Percentiles rank a stretch among this genome's conserved stretches.
phyloP scores from a whole-genome alignment of 306 rosid genomes.

The Lathyrus tuberosus region DNA sequence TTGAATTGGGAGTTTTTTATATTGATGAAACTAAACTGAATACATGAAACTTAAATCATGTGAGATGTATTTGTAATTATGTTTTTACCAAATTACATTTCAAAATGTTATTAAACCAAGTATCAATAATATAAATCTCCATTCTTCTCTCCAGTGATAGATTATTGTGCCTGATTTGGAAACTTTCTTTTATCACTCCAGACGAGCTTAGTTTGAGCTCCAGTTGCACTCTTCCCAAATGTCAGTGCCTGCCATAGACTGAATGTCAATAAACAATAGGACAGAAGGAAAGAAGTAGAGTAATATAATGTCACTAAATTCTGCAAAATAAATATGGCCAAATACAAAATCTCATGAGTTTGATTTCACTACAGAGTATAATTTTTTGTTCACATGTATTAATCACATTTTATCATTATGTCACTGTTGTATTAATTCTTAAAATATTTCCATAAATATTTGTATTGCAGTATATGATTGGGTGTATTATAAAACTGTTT shows the following conservation, averaged over 20 bases:
- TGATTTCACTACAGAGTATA: neutral
- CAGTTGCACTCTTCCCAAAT: conserved; percentile 62
- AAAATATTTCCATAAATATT: too few relatives aligned
- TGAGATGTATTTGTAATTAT: conserved; percentile 24
- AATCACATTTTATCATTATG: neutral
- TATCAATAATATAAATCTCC: conserved; percentile 34
- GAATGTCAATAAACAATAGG: conserved; percentile 31
- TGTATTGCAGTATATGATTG: too few relatives aligned
- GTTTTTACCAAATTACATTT: conserved; percentile 34
- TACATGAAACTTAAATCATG: conserved; percentile 20
- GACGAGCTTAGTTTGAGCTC: conserved; percentile 77
- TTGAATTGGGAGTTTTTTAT: conserved; percentile 9
- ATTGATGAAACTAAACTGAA: conserved; percentile 21
- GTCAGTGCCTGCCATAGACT: conserved; percentile 66
- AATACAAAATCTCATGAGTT: neutral
- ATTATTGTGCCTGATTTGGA: conserved; percentile 39
- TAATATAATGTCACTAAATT: neutral
- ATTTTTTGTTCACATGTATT: too few relatives aligned
- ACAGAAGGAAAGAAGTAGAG: neutral
- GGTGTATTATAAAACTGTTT: too few relatives aligned
- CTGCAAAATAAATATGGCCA: neutral
- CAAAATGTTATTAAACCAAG: conserved; percentile 19
- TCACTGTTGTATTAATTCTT: neutral
- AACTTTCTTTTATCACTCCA: conserved; percentile 64
- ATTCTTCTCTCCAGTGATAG: conserved; percentile 32